Conservation (phyloP, 371 early-diverging fungal genomes). For the Mortierella sp. region DNA sequence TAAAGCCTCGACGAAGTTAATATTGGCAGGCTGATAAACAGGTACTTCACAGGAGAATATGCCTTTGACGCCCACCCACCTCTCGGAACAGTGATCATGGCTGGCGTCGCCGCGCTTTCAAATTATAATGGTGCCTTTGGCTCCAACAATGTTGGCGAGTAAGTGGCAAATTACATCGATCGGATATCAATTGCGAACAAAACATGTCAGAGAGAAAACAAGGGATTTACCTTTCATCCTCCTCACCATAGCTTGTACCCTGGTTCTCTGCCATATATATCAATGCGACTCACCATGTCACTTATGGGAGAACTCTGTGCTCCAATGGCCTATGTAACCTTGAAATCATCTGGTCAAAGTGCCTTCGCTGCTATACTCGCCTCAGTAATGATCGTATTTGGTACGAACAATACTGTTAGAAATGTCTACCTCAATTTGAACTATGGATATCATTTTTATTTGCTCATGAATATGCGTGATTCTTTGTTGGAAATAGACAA, state of each 20-base stretch:
- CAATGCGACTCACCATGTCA: conserved; percentile 16
- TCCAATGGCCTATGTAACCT: conserved; percentile 36
- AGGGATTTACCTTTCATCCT: neutral
- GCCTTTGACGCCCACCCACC: conserved; percentile 99
- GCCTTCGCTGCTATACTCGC: conserved; percentile 30
- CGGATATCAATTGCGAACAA: neutral
- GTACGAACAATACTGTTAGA: too few species aligned
- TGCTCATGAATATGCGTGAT: too few species aligned
- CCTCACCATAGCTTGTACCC: conserved; percentile 1
- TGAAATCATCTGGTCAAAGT: conserved; percentile 24
- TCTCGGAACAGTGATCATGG: conserved; percentile 97
- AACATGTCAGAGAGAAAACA: neutral
- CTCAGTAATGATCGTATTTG: conserved; percentile 25
- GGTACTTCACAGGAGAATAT: conserved; percentile 91
- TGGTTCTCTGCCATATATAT: conserved; percentile 12
- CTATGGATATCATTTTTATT: too few species aligned
- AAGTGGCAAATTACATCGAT: conserved; percentile 1
- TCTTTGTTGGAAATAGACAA: conserved; percentile 72
- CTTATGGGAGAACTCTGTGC: conserved; percentile 31
- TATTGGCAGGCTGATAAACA: conserved; percentile 25
- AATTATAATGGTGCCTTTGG: conserved; percentile 25
- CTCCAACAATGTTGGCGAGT: conserved; percentile 36
- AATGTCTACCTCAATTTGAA: too few species aligned
- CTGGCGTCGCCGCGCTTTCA: conserved; percentile 38
- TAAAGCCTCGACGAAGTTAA: conserved; percentile 30